These are phyloP conservation scores for Boechera retrofracta DNA, from an alignment of 345 rosid species.

Conservation along the genomic window DNA sequence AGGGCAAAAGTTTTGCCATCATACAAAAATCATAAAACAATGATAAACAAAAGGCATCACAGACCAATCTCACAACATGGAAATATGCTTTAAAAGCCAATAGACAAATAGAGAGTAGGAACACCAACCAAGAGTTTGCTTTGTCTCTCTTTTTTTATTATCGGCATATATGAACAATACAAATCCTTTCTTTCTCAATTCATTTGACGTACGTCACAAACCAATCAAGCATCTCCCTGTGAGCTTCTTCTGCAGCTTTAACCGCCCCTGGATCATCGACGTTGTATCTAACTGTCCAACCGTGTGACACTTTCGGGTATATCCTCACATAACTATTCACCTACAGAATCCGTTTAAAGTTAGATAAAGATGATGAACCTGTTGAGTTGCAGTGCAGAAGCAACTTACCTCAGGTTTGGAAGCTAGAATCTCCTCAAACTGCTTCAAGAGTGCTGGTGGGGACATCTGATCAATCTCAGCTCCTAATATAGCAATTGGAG, in stretches of 20 bases:
- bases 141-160: slow-evolving; percentile 26
- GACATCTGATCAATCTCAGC: slow-evolving; percentile 54
- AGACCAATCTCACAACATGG: background rate
- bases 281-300: slow-evolving; percentile 68
- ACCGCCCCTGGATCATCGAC: slow-evolving; percentile 50
- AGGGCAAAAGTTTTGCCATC: no score
- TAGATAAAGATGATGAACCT: background rate
- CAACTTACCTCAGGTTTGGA: slow-evolving; percentile 54
- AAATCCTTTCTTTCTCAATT: slow-evolving; percentile 2
- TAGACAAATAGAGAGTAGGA: background rate
- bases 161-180: background rate
- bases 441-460: slow-evolving; percentile 59
- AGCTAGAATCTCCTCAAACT: slow-evolving; percentile 58
- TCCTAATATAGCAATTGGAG: slow-evolving; percentile 63
- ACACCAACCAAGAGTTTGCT: slow-evolving; percentile 20
- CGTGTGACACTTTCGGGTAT: slow-evolving; percentile 61
- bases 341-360: slow-evolving; percentile 20
- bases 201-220: slow-evolving; percentile 56
- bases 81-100: background rate
- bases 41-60: slow-evolving; percentile 13
- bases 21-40: background rate
- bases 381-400: slow-evolving; percentile 12
- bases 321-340: slow-evolving; percentile 62
- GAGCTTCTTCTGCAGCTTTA: slow-evolving; percentile 69
- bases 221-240: slow-evolving; percentile 65